Conservation (phyloP, 169 alveolate genomes). For the Cystoisospora suis region DNA sequence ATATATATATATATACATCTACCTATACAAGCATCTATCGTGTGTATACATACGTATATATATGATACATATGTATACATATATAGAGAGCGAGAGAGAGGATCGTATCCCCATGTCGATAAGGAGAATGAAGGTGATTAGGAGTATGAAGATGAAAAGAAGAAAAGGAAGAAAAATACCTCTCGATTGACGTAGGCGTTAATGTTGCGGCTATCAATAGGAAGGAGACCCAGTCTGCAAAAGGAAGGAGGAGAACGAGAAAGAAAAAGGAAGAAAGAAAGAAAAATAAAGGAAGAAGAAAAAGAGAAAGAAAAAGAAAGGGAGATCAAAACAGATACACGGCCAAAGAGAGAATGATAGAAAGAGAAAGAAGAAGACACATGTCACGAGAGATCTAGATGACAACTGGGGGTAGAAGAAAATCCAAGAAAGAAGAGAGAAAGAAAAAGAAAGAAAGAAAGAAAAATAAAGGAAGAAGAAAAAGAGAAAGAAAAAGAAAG, state of each 20-base stretch:
- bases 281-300: not conserved
- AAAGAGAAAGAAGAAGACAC: not conserved
- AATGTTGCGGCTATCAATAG: conserved; percentile 81
- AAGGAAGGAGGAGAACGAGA: not conserved
- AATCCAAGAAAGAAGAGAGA: not conserved
- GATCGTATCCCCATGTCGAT: too few relatives aligned
- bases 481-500: not conserved
- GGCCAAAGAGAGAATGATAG: not conserved
- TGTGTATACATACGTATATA: not conserved
- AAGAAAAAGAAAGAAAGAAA: not conserved
- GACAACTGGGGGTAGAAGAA: not conserved
- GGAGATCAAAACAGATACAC: not conserved
- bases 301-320: not conserved
- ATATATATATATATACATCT: too few relatives aligned
- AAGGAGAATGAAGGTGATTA: not conserved
- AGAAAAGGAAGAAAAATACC: not conserved
- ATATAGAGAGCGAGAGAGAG: too few relatives aligned
- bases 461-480: not conserved
- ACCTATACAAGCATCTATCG: not conserved
- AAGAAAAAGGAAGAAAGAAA: not conserved
- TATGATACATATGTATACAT: not conserved
- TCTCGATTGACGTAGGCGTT: conserved; percentile 79
- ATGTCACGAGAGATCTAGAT: not conserved
- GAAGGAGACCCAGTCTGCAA: conserved; percentile 84
- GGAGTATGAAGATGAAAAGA: not conserved